Evolutionary conservation across 2,329 filamentous ascomycete species (phyloP), one percentile per base, ranked within the genome.

Genomic region (Fusarium sp.): DNA sequence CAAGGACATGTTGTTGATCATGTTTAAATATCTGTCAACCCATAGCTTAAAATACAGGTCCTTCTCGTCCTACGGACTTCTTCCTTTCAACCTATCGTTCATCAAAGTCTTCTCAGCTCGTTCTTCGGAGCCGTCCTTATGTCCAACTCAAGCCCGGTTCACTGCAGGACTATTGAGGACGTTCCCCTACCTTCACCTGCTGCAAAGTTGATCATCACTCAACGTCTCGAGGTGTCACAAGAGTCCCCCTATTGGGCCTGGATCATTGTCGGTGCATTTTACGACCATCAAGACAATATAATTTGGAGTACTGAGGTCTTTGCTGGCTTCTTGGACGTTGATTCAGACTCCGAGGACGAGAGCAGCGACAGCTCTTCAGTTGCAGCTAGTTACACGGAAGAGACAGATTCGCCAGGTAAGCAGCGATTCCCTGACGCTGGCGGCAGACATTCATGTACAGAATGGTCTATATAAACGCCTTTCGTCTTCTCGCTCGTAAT

Each of bases 261-360:
- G 78, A 76, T 85, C 45, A 76, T 84, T 21, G 76, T 83, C 15
- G 83, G 78, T 0, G 79, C 79, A 1, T 86, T 85, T 52, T 84
- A 82, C 72, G 82, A 86, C 75, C 53, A 64, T 3, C 54, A 78
- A 11, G 78, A 79, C 40, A 74, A 72, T 33, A 71, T 78, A 6
- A 58, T 86, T 37, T 86, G 83, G 82, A 83, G 82, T 43, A 81
- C 77, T 1, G 79, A 85, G 71, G 55, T 84, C 20, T 81, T 85
- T 27, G 58, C 80, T 23, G 77, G 75, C 10, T 75, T 74, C 8
- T 41, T 77, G 15, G 70, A 75, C 27, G 57, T 68, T 17, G 66
- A 74, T 11, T 31, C 62, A 11, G 76, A 74, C 23, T 73, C 72
- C 25, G 72, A 74, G 53, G 63, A 69, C n/a, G 75, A 74, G 25